These are phyloP conservation scores for Ajuga reptans DNA, from an alignment of 305 asterid genomes.

Conservation along the genomic window DNA sequence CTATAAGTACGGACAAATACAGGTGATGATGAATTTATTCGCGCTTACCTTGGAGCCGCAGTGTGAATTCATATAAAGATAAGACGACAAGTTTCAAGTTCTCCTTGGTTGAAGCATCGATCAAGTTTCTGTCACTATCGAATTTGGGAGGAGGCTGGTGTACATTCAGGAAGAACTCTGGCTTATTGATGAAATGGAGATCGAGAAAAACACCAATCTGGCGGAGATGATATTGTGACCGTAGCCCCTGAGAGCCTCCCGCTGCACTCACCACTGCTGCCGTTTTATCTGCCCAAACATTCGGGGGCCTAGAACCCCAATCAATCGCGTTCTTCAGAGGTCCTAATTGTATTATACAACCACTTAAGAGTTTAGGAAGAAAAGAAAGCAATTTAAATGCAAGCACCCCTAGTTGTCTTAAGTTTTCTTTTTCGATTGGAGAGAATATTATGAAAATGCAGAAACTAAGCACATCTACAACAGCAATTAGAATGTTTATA, in stretches of 20 bases:
- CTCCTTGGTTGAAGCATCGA: conserved; percentile 44
- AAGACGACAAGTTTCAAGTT: conserved; percentile 40
- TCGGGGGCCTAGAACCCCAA: conserved; percentile 84
- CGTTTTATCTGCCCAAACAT: conserved; percentile 64
- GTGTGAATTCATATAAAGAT: conserved; percentile 44
- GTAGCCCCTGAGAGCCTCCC: conserved; percentile 64
- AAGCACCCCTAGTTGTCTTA: no score
- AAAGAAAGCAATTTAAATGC: no score
- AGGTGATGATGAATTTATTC: conserved; percentile 1
- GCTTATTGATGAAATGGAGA: conserved; percentile 82
- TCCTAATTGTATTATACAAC: no score
- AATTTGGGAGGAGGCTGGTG: conserved; percentile 59
- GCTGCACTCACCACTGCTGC: conserved; percentile 71
- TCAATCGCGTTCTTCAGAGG: conserved; percentile 83
- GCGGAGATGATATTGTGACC: conserved; percentile 70
- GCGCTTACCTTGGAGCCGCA: conserved; percentile 49
- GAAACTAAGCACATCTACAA: no score
- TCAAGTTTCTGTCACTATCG: conserved; percentile 50
- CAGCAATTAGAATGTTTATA: no score
- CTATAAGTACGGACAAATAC: no score
- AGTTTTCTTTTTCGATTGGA: no score
- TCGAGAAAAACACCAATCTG: conserved; percentile 67
- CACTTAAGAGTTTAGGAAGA: no score
- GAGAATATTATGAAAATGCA: no score
- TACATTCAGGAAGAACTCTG: conserved; percentile 53